A percentile compares a stretch with the other conserved stretches of the same genome.
phyloP scores from a whole-genome alignment of 164 flowering plant genomes.

The Nymphaea thermarum region DNA sequence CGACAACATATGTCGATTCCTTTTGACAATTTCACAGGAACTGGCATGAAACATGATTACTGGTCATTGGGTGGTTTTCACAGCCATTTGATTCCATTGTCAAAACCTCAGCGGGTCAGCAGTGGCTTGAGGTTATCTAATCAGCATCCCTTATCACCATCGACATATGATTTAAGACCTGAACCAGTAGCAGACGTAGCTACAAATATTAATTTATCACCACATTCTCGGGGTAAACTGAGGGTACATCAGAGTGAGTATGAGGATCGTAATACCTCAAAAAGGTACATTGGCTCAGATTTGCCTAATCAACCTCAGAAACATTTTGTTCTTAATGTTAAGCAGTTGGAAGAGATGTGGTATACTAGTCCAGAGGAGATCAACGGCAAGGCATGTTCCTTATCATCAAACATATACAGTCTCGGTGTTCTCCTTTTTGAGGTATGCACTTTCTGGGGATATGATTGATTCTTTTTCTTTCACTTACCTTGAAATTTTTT shows the following conservation, averaged over 20 bases:
- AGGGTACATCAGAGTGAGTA: constrained; percentile 5
- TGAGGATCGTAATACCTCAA: constrained; percentile 10
- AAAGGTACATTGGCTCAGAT: constrained; percentile 10
- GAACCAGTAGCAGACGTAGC: constrained; percentile 11
- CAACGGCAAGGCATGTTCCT: constrained; percentile 25
- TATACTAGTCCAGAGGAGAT: constrained; percentile 71
- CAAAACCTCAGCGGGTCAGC: constrained; percentile 40
- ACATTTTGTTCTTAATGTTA: constrained; percentile 13
- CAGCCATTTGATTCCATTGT: constrained; percentile 9
- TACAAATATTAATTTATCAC: constrained; percentile 6
- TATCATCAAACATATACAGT: constrained; percentile 61
- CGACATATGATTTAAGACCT: constrained; percentile 16
- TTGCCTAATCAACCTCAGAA: constrained; percentile 12
- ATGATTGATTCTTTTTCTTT: not conserved
- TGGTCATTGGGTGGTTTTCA: constrained; percentile 1
- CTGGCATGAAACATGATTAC: not conserved
- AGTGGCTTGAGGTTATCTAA: constrained; percentile 14
- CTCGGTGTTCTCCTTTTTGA: constrained; percentile 96
- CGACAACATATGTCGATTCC: not conserved
- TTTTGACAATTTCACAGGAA: not conserved
- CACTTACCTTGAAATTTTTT: not conserved
- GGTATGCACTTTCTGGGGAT: constrained; percentile 27
- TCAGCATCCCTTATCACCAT: constrained; percentile 23
- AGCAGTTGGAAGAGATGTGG: constrained; percentile 68
- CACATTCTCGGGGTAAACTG: constrained; percentile 11